A percentile compares a stretch with the other conserved stretches of the same genome.
These are phyloP conservation scores for Pleurotus platypus DNA, from an alignment of 768 basidiomycete genomes.

Conservation along the genomic window DNA sequence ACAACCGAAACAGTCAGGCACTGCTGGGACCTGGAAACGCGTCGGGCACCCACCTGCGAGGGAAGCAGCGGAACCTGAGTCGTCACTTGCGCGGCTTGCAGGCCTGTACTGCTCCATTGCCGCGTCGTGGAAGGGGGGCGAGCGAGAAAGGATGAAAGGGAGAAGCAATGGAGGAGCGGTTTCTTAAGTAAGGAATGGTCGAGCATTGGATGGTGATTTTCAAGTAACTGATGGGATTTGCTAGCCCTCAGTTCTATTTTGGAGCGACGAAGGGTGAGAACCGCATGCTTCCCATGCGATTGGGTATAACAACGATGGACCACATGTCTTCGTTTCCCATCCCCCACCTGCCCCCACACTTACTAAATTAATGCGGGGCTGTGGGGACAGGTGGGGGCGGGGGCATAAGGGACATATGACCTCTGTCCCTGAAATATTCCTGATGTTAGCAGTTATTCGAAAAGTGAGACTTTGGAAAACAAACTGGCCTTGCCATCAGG, in stretches of 20 bases:
- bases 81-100: constrained; percentile 32
- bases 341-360: neutral
- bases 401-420: too few species aligned
- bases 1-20: too few species aligned
- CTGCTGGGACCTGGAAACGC: neutral
- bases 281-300: neutral
- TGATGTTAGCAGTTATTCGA: too few species aligned
- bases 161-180: neutral
- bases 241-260: neutral
- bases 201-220: neutral
- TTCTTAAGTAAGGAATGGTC: neutral
- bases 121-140: constrained; percentile 9
- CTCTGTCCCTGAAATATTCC: too few species aligned
- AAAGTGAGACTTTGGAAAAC: too few species aligned
- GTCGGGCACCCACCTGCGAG: constrained; percentile 26
- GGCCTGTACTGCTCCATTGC: constrained; percentile 31
- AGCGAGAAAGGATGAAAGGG: neutral
- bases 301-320: neutral
- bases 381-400: too few species aligned
- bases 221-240: neutral
- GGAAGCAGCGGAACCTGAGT: constrained; percentile 26
- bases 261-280: neutral
- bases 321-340: neutral
- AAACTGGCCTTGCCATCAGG: too few species aligned
- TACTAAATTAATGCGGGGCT: too few species aligned